Evolutionary conservation across 805 yeast species (phyloP).

Genomic region (Candida golubevii): DNA sequence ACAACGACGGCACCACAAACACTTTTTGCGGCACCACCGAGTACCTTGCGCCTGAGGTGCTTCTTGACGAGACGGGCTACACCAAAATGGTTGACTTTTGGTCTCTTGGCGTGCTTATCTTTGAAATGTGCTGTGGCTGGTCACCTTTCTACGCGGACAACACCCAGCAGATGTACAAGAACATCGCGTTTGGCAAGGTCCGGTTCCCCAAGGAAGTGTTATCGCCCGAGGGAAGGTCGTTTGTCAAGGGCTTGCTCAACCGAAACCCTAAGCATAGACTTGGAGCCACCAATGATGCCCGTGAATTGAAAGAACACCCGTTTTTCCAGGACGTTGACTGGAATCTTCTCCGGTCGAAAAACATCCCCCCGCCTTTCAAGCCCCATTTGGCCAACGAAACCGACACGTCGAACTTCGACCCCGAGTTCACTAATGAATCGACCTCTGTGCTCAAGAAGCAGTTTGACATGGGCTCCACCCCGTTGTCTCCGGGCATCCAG

Average conservation of each 20-base stretch:
- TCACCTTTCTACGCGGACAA: constrained; percentile 97
- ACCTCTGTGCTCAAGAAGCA: constrained; percentile 75
- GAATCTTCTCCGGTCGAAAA: constrained; percentile 71
- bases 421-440: constrained; percentile 91
- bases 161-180: constrained; percentile 98
- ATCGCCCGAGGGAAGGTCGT: constrained; percentile 88
- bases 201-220: constrained; percentile 95
- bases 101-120: constrained; percentile 94
- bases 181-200: constrained; percentile 97
- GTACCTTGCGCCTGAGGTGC: constrained; percentile 94
- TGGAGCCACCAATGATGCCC: constrained; percentile 88
- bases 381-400: constrained; percentile 89
- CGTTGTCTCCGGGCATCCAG: constrained; percentile 90
- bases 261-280: constrained; percentile 94
- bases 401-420: constrained; percentile 95
- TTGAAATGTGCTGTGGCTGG: constrained; percentile 99
- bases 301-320: constrained; percentile 88
- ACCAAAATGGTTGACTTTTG: constrained; percentile 99
- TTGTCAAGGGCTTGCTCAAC: constrained; percentile 91
- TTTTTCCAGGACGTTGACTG: constrained; percentile 91
- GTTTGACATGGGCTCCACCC: constrained; percentile 65
- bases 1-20: constrained; percentile 84
- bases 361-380: constrained; percentile 93
- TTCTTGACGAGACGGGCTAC: constrained; percentile 92
- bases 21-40: constrained; percentile 99